These are phyloP conservation scores for Amphichorda felina DNA, from an alignment of 2,329 filamentous ascomycete genomes.

Conservation along the genomic window DNA sequence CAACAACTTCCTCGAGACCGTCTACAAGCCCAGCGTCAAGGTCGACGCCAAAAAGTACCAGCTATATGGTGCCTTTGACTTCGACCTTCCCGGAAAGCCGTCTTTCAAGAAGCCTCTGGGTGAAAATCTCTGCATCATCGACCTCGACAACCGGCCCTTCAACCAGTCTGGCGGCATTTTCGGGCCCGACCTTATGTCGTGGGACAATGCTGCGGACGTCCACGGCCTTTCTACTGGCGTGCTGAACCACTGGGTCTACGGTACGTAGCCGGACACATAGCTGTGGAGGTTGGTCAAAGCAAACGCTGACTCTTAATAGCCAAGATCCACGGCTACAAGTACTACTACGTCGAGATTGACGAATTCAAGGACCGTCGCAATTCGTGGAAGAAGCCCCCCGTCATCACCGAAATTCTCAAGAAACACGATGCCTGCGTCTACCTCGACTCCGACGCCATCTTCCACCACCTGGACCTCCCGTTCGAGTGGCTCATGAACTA, in stretches of 20 bases:
- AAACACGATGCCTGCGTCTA: conserved; percentile 30
- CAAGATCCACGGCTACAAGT: conserved; percentile 33
- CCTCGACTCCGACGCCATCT: conserved; percentile 32
- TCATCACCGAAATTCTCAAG: conserved; percentile 28
- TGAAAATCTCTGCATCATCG: conserved; percentile 30
- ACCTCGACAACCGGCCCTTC: conserved; percentile 29
- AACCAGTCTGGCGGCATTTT: conserved; percentile 22
- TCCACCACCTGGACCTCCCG: conserved; percentile 28
- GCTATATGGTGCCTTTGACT: conserved; percentile 19
- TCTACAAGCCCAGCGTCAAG: conserved; percentile 16
- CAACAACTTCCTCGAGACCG: conserved; percentile 17
- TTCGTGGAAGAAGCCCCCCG: conserved; percentile 33
- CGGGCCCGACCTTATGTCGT: conserved; percentile 19
- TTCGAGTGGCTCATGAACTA: conserved; percentile 36
- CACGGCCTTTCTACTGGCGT: conserved; percentile 26
- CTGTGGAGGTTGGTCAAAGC: not conserved
- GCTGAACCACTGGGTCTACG: conserved; percentile 31
- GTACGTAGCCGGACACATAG: conserved; percentile 10
- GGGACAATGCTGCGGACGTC: conserved; percentile 18
- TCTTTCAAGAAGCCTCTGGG: conserved; percentile 21
- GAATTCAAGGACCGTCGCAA: conserved; percentile 25
- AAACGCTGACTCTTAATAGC: conserved; percentile 17
- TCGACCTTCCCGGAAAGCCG: conserved; percentile 13
- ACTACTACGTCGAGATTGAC: conserved; percentile 29
- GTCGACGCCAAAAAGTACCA: conserved; percentile 14